Conservation (phyloP, 345 rosid species). For the Eucalyptus sideroxylon region DNA sequence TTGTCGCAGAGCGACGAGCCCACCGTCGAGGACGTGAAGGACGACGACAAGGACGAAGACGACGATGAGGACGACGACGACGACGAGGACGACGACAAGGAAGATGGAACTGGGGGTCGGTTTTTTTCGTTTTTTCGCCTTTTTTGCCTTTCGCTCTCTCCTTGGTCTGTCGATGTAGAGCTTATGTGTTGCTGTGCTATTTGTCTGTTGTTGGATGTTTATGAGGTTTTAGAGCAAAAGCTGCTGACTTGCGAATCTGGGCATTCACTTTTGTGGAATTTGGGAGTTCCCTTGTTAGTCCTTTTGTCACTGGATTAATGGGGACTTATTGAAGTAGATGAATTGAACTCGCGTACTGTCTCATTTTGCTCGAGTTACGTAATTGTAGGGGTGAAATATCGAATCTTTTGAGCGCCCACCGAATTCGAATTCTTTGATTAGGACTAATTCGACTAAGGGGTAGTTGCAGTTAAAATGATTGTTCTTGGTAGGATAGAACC, state of each 20-base stretch:
- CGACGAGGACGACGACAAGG: conserved; percentile 55
- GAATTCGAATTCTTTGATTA: not conserved
- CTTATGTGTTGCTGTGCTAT: not conserved
- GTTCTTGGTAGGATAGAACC: not conserved
- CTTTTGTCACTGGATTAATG: not conserved
- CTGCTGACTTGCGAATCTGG: not conserved
- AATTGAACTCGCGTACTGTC: not conserved
- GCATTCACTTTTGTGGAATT: not conserved
- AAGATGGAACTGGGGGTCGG: conserved; percentile 46
- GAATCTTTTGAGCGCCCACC: not conserved
- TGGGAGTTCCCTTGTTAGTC: not conserved
- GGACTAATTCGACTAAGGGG: not conserved
- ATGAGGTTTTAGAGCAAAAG: not conserved
- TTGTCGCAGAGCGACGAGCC: conserved; percentile 32
- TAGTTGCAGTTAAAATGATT: not conserved
- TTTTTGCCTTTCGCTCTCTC: too few species aligned
- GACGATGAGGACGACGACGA: conserved; percentile 68
- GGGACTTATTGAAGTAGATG: not conserved
- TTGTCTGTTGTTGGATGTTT: not conserved
- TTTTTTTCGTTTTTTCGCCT: not conserved
- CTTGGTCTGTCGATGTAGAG: not conserved
- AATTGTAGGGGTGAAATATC: not conserved
- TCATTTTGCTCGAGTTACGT: not conserved
- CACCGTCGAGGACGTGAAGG: conserved; percentile 66
- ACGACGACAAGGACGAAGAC: conserved; percentile 44